Conservation (phyloP, 192 early-diverging fungal species). For the Umbelopsis sp. region DNA sequence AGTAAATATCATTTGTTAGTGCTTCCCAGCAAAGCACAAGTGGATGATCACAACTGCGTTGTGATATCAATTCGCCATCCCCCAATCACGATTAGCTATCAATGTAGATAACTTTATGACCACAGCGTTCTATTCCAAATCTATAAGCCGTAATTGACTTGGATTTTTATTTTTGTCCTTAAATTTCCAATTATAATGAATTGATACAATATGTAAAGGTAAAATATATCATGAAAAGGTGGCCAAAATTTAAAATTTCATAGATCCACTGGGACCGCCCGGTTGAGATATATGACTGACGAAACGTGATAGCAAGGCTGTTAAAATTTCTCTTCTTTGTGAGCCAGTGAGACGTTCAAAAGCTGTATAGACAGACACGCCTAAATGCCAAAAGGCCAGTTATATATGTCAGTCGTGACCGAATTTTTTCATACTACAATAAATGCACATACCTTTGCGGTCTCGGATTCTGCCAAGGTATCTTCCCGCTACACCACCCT, state of each 20-base stretch:
- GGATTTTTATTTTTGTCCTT: too few species aligned
- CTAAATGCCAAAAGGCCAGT: not conserved
- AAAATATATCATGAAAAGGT: too few species aligned
- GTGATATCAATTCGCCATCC: too few species aligned
- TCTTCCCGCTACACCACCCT: slow-evolving; percentile 64
- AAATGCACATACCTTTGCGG: slow-evolving; percentile 48
- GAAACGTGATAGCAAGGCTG: slow-evolving; percentile 30
- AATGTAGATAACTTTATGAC: too few species aligned
- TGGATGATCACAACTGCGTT: too few species aligned
- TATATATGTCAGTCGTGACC: not conserved
- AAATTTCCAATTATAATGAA: too few species aligned
- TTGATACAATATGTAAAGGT: too few species aligned
- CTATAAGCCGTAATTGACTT: too few species aligned
- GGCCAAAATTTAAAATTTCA: not conserved
- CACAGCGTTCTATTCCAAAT: too few species aligned
- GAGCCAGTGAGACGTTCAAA: slow-evolving; percentile 27
- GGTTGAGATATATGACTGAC: not conserved
- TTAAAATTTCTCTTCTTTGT: slow-evolving; percentile 35
- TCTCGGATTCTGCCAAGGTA: slow-evolving; percentile 68
- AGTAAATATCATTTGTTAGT: too few species aligned
- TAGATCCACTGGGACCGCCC: not conserved
- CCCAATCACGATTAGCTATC: too few species aligned
- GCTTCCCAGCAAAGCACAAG: too few species aligned
- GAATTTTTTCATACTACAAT: not conserved
- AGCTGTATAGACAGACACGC: slow-evolving; percentile 46